These are phyloP conservation scores for Chenopodium berlandieri DNA, from an alignment of 148 eudicot species.

Conservation along the genomic window DNA sequence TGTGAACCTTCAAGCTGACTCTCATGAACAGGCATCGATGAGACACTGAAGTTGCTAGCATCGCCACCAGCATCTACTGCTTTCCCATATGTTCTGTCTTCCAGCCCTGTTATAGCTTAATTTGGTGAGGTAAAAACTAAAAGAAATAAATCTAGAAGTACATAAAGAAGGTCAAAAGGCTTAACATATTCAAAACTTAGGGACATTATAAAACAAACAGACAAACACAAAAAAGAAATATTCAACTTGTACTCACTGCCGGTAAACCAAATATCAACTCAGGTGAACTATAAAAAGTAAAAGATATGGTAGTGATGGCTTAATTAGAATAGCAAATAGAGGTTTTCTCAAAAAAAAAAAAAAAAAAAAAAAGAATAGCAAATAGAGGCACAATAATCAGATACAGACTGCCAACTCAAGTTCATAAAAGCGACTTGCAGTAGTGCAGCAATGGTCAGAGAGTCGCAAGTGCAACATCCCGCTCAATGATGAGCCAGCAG, in stretches of 20 bases:
- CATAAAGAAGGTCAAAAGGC: background rate
- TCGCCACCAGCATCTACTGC: slow-evolving; percentile 37
- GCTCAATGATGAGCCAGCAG: background rate
- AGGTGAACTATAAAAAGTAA: too few relatives aligned
- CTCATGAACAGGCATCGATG: slow-evolving; percentile 41
- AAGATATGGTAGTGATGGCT: too few relatives aligned
- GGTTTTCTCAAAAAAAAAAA: too few relatives aligned
- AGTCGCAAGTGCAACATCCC: background rate
- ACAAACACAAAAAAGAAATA: too few relatives aligned
- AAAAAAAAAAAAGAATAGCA: too few relatives aligned
- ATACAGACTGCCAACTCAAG: background rate
- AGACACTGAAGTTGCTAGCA: slow-evolving; percentile 42
- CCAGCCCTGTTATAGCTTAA: slow-evolving; percentile 47
- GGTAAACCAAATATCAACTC: background rate
- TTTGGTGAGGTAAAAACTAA: slow-evolving; percentile 11
- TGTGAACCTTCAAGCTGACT: slow-evolving; percentile 39
- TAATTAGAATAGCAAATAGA: too few relatives aligned
- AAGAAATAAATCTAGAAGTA: background rate
- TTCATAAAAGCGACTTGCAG: background rate
- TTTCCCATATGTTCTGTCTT: slow-evolving; percentile 49
- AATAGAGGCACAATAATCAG: background rate
- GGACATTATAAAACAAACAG: background rate
- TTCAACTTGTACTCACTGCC: too few relatives aligned
- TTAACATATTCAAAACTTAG: background rate
- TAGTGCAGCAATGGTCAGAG: background rate